These are phyloP conservation scores for Pythium aristosporum DNA, from an alignment of 352 stramenopile genomes.

Conservation along the genomic window DNA sequence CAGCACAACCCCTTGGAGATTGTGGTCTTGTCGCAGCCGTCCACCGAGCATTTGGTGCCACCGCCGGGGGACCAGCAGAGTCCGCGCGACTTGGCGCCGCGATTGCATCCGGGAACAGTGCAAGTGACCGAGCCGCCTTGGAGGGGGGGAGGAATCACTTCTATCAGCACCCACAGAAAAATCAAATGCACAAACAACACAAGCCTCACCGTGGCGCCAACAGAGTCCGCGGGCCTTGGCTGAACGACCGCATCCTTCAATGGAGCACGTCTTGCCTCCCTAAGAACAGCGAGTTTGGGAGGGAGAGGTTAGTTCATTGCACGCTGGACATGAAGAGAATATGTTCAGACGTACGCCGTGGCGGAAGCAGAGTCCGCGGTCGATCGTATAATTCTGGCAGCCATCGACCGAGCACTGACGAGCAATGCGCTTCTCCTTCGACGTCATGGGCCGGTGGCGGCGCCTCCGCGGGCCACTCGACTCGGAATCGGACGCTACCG, in stretches of 20 bases:
- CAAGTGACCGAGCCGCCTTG: too few species aligned
- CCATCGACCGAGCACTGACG: slow-evolving; percentile 38
- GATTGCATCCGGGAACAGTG: too few species aligned
- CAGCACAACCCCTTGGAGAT: too few species aligned
- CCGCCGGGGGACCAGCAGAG: too few species aligned
- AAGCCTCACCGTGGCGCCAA: slow-evolving; percentile 14
- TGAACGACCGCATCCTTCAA: slow-evolving; percentile 3
- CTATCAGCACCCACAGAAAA: neutral
- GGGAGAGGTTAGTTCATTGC: neutral
- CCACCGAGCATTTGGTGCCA: too few species aligned
- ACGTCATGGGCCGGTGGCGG: neutral
- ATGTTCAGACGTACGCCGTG: slow-evolving; percentile 22
- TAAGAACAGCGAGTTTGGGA: neutral
- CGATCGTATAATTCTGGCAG: slow-evolving; percentile 49
- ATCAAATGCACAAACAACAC: neutral
- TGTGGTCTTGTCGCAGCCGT: too few species aligned
- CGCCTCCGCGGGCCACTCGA: neutral
- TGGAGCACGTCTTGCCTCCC: slow-evolving; percentile 15
- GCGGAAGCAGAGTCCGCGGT: slow-evolving; percentile 45
- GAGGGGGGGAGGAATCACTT: neutral
- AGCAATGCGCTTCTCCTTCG: slow-evolving; percentile 36
- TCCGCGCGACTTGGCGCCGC: too few species aligned
- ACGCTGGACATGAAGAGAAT: neutral
- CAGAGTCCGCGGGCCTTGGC: slow-evolving; percentile 16
- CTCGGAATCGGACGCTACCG: neutral